phyloP scores from a whole-genome alignment of 345 rosid genomes.

The Heritiera fomes region DNA sequence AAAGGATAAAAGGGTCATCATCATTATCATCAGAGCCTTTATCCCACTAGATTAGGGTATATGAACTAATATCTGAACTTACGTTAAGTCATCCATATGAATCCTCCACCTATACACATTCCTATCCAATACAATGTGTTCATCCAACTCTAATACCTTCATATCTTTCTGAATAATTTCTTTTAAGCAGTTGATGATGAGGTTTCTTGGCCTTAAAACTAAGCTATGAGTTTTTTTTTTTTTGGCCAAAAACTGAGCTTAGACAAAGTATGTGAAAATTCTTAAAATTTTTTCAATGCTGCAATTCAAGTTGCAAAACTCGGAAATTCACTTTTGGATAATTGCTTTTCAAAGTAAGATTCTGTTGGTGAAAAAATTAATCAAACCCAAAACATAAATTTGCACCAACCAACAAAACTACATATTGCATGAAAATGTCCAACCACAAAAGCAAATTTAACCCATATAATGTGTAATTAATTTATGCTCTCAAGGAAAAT shows the following conservation, averaged over 20 bases:
- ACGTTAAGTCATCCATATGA: too few species aligned
- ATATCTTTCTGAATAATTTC: too few species aligned
- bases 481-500: not conserved
- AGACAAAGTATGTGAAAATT: not conserved
- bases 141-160: too few species aligned
- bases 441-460: not conserved
- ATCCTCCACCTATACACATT: too few species aligned
- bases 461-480: not conserved
- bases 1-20: too few species aligned
- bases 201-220: too few species aligned
- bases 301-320: conserved; percentile 4
- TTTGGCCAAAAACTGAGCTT: not conserved
- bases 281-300: not conserved
- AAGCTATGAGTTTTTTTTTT: not conserved
- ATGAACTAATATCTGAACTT: too few species aligned
- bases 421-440: not conserved
- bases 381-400: not conserved
- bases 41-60: too few species aligned
- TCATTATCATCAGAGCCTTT: too few species aligned
- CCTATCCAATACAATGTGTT: too few species aligned
- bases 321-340: not conserved
- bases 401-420: conserved; percentile 6
- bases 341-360: conserved; percentile 8
- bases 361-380: not conserved
- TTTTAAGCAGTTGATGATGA: too few species aligned